Base-by-base conservation (phyloP, 768 basidiomycete genomes). In the Sarcomyxa edulis region DNA sequence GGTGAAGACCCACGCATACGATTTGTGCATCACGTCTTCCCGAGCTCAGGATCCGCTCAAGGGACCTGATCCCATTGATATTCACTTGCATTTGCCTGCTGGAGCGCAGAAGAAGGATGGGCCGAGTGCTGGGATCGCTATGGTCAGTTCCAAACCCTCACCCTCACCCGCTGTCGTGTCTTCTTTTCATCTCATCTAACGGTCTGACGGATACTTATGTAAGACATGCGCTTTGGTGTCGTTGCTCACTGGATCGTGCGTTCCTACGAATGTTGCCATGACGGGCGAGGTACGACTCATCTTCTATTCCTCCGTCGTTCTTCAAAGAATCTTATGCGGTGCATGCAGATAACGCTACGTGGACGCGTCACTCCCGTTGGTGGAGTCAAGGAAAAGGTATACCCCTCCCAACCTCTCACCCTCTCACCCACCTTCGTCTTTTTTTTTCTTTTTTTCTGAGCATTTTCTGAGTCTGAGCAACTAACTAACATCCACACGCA, bases 31-130 rank as follows among this genome's bases (percentile, higher is more conserved):
- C 54, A 90, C 88, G 7, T 74, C 76, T 40, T 66, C 72, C 22
- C 74, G 77, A 33, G 64, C 73, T 24, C 76, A 84, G 24, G 87
- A 91, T 50, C 83, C 87, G 11, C 63, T 95, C 47, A 83, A 84
- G 51, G 68, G 78, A 6, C 81, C 80, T 0, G 74, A 84, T 36
- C 60, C 68, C 15, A 74, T 92, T 32, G 91, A 97, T 52, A 64
- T 97, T 7, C 93, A 97, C 50, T 63, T 93, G 11, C 93, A 96
- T 53, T 66, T 95, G 7, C 94, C 93, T 1, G 74, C 86, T 1
- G 94, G 93, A 0, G 86, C 90, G 2, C 85, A 92, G 59, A 90
- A 82, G 72, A 96, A 95, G 64, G 92, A 95, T 51, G 92, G 93
- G 0, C 91, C 92, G 0, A 89, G 85, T 52, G 92, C 91, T 1